Evolutionary conservation across 1,284 basidiomycete species (phyloP), one percentile per base, ranked within the genome.

Genomic region (Cryptococcus wingfieldii): DNA sequence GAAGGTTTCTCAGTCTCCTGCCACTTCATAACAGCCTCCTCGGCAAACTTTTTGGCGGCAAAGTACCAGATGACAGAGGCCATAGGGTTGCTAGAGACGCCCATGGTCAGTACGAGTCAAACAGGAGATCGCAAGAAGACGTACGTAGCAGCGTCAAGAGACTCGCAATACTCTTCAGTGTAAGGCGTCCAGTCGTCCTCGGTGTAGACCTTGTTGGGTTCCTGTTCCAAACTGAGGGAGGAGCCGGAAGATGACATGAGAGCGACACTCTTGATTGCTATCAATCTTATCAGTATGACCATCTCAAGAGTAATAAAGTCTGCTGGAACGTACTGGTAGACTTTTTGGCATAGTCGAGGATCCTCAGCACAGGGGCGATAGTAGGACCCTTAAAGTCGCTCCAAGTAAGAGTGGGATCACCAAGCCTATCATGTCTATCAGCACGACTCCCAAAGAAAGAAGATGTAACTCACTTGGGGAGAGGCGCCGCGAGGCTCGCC

Each of bases 181-280:
- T 60, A 52, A 1, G 71, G 69, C 38, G 66, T 63, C 70, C 69
- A 71, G 49, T 71, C 70, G 10, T 67, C 56, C 54, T 74, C 71
- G 18, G 64, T 71, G 62, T 72, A 72, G 8, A 59, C 54, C 41
- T 42, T 44, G 39, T 19, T 13, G 39, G 31, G 31, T 16, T 56
- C 55, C 27, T 60, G 64, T 48, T 58, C 50, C 19, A 59, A 56
- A 47, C 63, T 61, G 16, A 70, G 56, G 31, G 65, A 59, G 5
- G 65, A 58, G 2, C 78, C 79, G 52, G 78, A 77, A 0, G 78
- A 79, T 1, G 78, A 78, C 12, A 79, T 79, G 50, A 80, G 62
- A 38, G 79, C 72, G 48, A 80, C 70, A 25, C 75, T 69, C 60
- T 76, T 75, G 60, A 81, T 71, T 14, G 61, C 66, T 70, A 48